Base-by-base conservation (phyloP, 2,329 filamentous ascomycete genomes). In the Cladosporium colombiae region DNA sequence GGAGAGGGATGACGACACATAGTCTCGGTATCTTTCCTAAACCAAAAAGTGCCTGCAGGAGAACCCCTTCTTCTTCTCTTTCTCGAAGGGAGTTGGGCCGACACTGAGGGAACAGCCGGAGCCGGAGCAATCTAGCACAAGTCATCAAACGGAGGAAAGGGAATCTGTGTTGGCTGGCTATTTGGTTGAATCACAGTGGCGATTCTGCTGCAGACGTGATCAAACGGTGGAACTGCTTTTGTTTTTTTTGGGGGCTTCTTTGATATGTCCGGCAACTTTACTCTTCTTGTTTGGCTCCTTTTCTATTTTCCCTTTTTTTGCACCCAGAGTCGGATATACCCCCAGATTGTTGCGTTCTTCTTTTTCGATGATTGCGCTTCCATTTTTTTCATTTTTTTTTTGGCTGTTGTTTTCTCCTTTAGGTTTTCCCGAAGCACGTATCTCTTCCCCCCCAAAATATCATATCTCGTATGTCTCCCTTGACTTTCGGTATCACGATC, bases 241-340 rank as follows among this genome's bases (percentile, higher is more conserved):
- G 29, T 31, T 31, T 14, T 35, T 57, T 31, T 14, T 35, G 40
- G 55, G 52, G 52, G 16, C 52, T 46, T 13, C 16, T 52, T 44
- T 18, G 18, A 46, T 46, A 46, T 46, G 2, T 46, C 40, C 40
- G 40, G n/a, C 40, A 46, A 46, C 13, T 35, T 40, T n/a, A n/a
- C n/a, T 40, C 5, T 37, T 27, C 10, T 56, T 33, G 23, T 14
- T 16, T 6, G 27, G 16, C 46, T 62, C 16, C 16, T 16, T 31
- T 31, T 29, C 44, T 40, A 3, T 29, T 27, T 59, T 16, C 13
- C 23, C 4, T 52, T n/a, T 21, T 13, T 53, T 29, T 8, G n/a
- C 31, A 21, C 18, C 40, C 46, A 35, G 60, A 62, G 46, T 62
- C 60, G 60, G 60, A 62, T 62, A 62, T 62, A 62, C 60, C 60